phyloP scores from a whole-genome alignment of 1,284 basidiomycete genomes.

The Microbotryum violaceum region DNA sequence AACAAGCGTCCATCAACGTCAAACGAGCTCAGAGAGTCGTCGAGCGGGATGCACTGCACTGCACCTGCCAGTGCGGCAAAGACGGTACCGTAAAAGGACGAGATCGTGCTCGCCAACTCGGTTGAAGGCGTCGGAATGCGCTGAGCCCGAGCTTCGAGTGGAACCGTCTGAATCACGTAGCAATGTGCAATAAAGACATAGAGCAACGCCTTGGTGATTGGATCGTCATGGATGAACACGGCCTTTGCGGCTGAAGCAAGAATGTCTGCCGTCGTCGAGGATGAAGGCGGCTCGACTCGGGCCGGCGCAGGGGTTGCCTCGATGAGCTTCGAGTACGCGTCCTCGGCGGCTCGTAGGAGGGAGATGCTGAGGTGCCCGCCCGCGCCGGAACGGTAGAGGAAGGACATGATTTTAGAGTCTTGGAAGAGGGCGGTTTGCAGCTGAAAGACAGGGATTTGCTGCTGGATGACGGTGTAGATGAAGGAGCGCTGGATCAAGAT shows the following conservation, averaged over 20 bases:
- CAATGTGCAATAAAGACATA: slow-evolving; percentile 27
- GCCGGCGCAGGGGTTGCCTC: slow-evolving; percentile 8
- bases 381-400: background rate
- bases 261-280: slow-evolving; percentile 14
- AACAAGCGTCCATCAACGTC: slow-evolving; percentile 52
- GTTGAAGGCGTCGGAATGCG: slow-evolving; percentile 15
- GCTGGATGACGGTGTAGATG: slow-evolving; percentile 47
- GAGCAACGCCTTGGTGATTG: slow-evolving; percentile 18
- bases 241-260: slow-evolving; percentile 13
- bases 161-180: slow-evolving; percentile 20
- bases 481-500: slow-evolving; percentile 50
- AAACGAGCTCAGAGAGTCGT: slow-evolving; percentile 39
- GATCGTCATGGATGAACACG: slow-evolving; percentile 11
- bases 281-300: slow-evolving; percentile 1
- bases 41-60: slow-evolving; percentile 22
- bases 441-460: slow-evolving; percentile 50
- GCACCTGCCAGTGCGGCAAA: slow-evolving; percentile 3
- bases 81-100: slow-evolving; percentile 16
- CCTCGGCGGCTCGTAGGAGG: slow-evolving; percentile 10
- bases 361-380: slow-evolving; percentile 11
- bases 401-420: slow-evolving; percentile 53
- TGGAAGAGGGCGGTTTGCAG: slow-evolving; percentile 52
- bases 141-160: slow-evolving; percentile 25
- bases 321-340: slow-evolving; percentile 13
- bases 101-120: slow-evolving; percentile 18